Evolutionary conservation across 345 rosid genomes (phyloP), one percentile per base, ranked within the genome.

Genomic region (Moricandia moricandioides): DNA sequence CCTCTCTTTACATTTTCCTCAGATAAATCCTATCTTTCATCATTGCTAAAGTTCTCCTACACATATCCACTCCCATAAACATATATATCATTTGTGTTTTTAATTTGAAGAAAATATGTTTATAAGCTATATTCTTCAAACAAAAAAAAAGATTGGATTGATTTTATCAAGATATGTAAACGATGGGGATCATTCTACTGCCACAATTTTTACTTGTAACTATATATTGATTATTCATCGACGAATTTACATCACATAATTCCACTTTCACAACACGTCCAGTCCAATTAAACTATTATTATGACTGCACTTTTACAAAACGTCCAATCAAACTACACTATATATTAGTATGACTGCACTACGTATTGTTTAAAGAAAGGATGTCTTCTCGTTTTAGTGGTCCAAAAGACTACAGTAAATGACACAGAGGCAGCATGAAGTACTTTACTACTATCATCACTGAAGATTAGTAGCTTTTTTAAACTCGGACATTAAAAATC

Each of bases 1-100:
- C 71, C 65, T 73, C 35, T 65, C 71, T 73, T 56, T 26, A 24
- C 61, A 26, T 56, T 24, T 55, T 55, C 60, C 7, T 10, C 3
- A 11, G 30, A 55, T 56, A 26, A 56, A 24, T 56, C 33, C 31
- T n/a, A 24, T 4, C 2, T 24, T 55, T 9, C 31, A 24, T 55
- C 31, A 6, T 54, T 24, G 14, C 31, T 26, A 56, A 56, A 56
- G 33, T 26, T 24, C 61, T 5, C 16, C 31, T 9, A 54, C 37
- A 29, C 62, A 58, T 58, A 29, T 30, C 13, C 63, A 29, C 35
- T 58, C 37, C 18, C 35, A 12, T 26, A 57, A 26, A 24, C 33
- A 17, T 52, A 14, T 7, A 18, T 54, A 21, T 54, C 16, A 6
- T 16, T 49, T 49, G 17, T n/a, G 18, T 47, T 47, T 49, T 47